A percentile compares a stretch with the other conserved stretches of the same genome.
phyloP scores from a whole-genome alignment of 2,329 filamentous ascomycete genomes.

The Fonsecaea pedrosoi region DNA sequence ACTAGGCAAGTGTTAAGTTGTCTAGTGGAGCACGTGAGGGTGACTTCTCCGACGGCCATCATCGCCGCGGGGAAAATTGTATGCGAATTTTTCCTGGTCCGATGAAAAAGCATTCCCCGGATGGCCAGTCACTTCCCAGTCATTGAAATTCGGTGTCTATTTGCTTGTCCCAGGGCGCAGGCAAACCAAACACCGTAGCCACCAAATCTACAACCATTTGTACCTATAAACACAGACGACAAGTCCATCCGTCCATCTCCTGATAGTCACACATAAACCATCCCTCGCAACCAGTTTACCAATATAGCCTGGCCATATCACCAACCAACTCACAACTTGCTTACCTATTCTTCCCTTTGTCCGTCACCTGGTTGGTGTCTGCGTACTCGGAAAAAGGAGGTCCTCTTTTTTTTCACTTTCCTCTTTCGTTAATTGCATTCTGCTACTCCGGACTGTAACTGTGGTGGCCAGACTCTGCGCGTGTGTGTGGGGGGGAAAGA shows the following conservation, averaged over 20 bases:
- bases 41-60: slow-evolving; percentile 1
- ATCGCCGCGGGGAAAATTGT: neutral
- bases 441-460: neutral
- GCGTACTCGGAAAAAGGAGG: neutral
- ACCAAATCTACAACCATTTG: neutral
- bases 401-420: neutral
- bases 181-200: too few species aligned
- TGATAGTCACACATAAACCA: neutral
- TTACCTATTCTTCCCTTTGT: neutral
- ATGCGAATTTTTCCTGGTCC: neutral
- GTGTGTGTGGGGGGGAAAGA: neutral
- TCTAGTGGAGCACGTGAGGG: neutral
- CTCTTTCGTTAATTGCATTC: neutral
- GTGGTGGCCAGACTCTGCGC: neutral
- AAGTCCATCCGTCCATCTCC: neutral
- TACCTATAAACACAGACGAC: neutral
- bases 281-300: too few species aligned
- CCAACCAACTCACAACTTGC: neutral
- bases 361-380: neutral
- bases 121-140: neutral
- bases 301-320: too few species aligned
- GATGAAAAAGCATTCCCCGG: neutral
- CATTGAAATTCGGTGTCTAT: neutral
- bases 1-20: too few species aligned
- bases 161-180: slow-evolving; percentile 2